A percentile compares a stretch with the other conserved stretches of the same genome.
Conservation (phyloP, 768 basidiomycete species). For the Lentinula lateritia region DNA sequence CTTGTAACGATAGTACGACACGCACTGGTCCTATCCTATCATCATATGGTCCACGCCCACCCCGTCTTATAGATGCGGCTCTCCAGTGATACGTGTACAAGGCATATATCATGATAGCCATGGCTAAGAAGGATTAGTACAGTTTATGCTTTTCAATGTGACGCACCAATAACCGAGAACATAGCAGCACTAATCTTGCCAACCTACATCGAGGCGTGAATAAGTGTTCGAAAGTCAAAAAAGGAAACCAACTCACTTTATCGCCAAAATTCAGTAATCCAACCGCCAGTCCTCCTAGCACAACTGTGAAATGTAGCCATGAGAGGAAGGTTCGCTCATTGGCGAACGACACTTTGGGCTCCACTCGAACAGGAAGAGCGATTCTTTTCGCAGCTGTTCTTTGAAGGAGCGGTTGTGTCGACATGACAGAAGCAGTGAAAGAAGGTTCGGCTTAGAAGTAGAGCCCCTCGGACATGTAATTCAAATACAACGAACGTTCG, state of each 20-base stretch:
- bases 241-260: slow-evolving; percentile 45
- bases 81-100: slow-evolving; percentile 96
- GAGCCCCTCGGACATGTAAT: neutral
- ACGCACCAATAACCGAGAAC: slow-evolving; percentile 90
- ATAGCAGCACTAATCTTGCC: slow-evolving; percentile 94
- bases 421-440: slow-evolving; percentile 50
- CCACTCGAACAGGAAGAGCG: slow-evolving; percentile 82
- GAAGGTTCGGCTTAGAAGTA: slow-evolving; percentile 1
- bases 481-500: neutral
- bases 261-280: slow-evolving; percentile 98
- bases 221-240: neutral
- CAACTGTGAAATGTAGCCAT: slow-evolving; percentile 98
- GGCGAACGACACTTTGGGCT: slow-evolving; percentile 93
- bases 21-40: slow-evolving; percentile 92
- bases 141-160: neutral
- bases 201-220: slow-evolving; percentile 43
- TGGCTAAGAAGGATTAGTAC: slow-evolving; percentile 44
- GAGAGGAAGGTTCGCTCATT: slow-evolving; percentile 95
- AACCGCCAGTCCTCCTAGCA: slow-evolving; percentile 92
- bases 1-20: slow-evolving; percentile 16
- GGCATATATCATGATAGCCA: slow-evolving; percentile 97
- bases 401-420: slow-evolving; percentile 95
- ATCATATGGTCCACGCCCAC: slow-evolving; percentile 93
- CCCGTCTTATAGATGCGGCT: slow-evolving; percentile 84
- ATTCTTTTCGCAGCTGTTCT: slow-evolving; percentile 93